A percentile compares a stretch with the other conserved stretches of the same genome.
phyloP scores from a whole-genome alignment of 1,139 yeast species.

The Diutina scorzettiae region DNA sequence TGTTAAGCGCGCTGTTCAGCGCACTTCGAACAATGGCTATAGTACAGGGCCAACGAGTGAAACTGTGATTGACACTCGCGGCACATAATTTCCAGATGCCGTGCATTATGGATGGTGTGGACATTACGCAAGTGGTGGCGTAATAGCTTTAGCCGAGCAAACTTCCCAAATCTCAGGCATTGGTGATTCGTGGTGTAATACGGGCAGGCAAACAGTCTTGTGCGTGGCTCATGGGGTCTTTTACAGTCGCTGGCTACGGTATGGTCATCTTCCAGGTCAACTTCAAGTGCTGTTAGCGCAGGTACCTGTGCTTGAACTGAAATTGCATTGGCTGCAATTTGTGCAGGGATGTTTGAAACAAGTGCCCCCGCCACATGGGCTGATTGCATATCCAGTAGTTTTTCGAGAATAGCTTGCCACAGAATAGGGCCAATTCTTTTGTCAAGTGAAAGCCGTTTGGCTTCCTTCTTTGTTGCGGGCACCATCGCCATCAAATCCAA shows the following conservation, averaged over 20 bases:
- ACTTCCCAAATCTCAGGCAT: constrained; percentile 1
- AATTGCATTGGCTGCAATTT: background rate
- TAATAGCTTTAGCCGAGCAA: background rate
- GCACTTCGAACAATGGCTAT: background rate
- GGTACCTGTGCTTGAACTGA: no score
- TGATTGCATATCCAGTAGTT: no score
- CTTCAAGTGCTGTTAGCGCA: no score
- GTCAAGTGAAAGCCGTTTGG: background rate
- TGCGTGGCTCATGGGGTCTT: background rate
- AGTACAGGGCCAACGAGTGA: background rate
- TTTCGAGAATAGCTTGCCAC: background rate
- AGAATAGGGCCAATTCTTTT: background rate
- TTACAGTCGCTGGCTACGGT: background rate
- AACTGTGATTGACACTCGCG: constrained; percentile 1
- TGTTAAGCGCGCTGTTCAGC: no score
- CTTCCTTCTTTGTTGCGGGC: background rate
- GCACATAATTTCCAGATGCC: background rate
- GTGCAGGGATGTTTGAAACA: background rate
- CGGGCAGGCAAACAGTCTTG: background rate
- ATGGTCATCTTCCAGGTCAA: background rate
- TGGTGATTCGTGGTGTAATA: background rate
- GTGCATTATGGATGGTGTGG: constrained; percentile 1
- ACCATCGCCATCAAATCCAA: background rate
- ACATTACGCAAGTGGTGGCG: background rate
- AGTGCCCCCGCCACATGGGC: background rate